These are phyloP conservation scores for Scutellaria baicalensis DNA, from an alignment of 257 asterid species.

Conservation along the genomic window DNA sequence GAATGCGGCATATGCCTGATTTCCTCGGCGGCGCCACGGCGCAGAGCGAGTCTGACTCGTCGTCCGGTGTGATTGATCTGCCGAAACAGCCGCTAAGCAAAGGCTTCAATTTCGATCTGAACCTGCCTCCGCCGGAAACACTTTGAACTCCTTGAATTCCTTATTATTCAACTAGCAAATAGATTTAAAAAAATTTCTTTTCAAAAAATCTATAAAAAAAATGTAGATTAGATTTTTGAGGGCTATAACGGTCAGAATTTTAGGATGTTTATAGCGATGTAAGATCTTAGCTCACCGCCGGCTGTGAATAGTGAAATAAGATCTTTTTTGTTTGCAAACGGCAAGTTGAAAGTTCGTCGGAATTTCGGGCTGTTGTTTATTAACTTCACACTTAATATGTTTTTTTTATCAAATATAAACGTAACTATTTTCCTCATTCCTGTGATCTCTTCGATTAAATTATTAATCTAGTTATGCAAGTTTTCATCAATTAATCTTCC, in stretches of 20 bases:
- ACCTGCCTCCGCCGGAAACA: slow-evolving; percentile 39
- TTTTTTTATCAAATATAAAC: not conserved
- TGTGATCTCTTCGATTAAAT: not conserved
- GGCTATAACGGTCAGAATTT: not conserved
- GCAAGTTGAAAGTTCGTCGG: not conserved
- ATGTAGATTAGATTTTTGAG: not conserved
- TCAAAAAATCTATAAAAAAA: too few species aligned
- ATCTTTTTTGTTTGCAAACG: slow-evolving; percentile 6
- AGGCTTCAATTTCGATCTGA: slow-evolving; percentile 33
- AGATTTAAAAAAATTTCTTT: not conserved
- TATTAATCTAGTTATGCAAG: not conserved
- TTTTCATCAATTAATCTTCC: not conserved
- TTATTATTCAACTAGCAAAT: not conserved
- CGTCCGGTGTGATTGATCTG: slow-evolving; percentile 33
- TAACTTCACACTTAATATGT: not conserved
- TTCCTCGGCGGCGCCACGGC: slow-evolving; percentile 9
- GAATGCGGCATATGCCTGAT: slow-evolving; percentile 11
- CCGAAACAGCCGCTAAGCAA: slow-evolving; percentile 11
- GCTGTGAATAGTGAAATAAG: slow-evolving; percentile 8
- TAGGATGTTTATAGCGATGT: not conserved
- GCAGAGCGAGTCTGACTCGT: slow-evolving; percentile 35
- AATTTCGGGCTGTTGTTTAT: slow-evolving; percentile 4
- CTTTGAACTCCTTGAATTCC: slow-evolving; percentile 2
- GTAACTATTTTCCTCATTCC: not conserved
- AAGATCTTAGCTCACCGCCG: not conserved